Conservation (phyloP, 1,139 yeast genomes). For the Debaryomyces subglobosus region DNA sequence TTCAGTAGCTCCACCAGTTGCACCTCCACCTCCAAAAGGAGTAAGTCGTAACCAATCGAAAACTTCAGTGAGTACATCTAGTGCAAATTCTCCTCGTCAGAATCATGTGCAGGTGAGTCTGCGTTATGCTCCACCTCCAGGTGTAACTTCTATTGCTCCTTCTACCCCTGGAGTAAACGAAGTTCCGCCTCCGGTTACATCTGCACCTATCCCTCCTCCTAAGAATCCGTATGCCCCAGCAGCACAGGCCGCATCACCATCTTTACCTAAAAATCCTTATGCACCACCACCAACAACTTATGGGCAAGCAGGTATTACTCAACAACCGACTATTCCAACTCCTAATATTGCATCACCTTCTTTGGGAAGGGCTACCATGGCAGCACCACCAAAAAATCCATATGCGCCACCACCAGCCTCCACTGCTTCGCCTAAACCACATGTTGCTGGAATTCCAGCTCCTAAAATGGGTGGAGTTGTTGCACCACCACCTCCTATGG, state of each 20-base stretch:
- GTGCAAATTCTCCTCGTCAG: constrained; percentile 25
- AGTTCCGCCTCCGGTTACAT: constrained; percentile 14
- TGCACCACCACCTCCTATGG: constrained; percentile 18
- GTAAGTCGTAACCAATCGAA: constrained; percentile 33
- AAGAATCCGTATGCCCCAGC: constrained; percentile 12
- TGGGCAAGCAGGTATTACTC: constrained; percentile 16
- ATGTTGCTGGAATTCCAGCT: constrained; percentile 6
- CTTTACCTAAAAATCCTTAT: constrained; percentile 44
- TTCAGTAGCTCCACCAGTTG: constrained; percentile 15
- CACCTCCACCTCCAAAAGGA: constrained; percentile 44
- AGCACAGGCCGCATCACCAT: constrained; percentile 20
- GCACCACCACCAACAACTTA: constrained; percentile 39
- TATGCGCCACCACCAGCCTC: constrained; percentile 23
- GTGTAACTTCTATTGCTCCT: constrained; percentile 11
- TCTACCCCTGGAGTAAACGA: constrained; percentile 13
- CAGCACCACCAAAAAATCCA: constrained; percentile 13
- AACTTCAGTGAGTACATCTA: constrained; percentile 20
- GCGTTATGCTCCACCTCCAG: constrained; percentile 48
- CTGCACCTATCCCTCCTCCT: constrained; percentile 17
- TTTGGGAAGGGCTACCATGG: background rate
- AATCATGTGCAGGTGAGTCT: constrained; percentile 24
- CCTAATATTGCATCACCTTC: background rate
- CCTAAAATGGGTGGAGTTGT: constrained; percentile 15
- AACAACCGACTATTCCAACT: constrained; percentile 18
- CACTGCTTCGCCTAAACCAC: constrained; percentile 14